A percentile compares a stretch with the other conserved stretches of the same genome.
Evolutionary conservation across 2,329 filamentous ascomycete genomes (phyloP).

Genomic region (Gyromitra esculenta): DNA sequence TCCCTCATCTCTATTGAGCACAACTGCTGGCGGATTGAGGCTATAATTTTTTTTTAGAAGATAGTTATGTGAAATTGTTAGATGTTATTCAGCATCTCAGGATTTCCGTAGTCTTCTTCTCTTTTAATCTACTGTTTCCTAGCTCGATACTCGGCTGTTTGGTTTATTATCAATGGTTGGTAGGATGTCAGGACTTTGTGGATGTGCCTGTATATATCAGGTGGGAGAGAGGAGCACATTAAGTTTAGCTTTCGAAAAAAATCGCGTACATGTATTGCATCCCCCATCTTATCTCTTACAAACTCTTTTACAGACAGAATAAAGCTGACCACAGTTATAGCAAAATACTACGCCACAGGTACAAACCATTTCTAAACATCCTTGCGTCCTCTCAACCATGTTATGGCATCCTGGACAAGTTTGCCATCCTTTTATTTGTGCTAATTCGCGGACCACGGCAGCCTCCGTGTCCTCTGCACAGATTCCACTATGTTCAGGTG

Average conservation of each 20-base stretch:
- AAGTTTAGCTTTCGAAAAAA: conserved; percentile 1
- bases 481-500: conserved; percentile 56
- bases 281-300: conserved; percentile 16
- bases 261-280: conserved; percentile 1
- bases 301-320: neutral
- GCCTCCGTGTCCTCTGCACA: conserved; percentile 57
- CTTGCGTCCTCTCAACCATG: conserved; percentile 57
- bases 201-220: too few species aligned
- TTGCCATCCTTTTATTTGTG: conserved; percentile 57
- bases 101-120: too few species aligned
- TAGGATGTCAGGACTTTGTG: too few species aligned
- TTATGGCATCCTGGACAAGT: conserved; percentile 56
- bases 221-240: neutral
- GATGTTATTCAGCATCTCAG: too few species aligned
- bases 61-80: too few species aligned
- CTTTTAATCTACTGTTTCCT: too few species aligned
- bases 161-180: too few species aligned
- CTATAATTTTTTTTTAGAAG: too few species aligned
- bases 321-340: conserved; percentile 55
- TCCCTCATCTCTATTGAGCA: too few species aligned
- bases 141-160: too few species aligned
- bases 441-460: conserved; percentile 54
- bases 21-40: too few species aligned
- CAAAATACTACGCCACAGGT: conserved; percentile 57
- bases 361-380: conserved; percentile 59